Conservation (phyloP, 2,329 filamentous ascomycete genomes). For the Fusarium tjaetaba region DNA sequence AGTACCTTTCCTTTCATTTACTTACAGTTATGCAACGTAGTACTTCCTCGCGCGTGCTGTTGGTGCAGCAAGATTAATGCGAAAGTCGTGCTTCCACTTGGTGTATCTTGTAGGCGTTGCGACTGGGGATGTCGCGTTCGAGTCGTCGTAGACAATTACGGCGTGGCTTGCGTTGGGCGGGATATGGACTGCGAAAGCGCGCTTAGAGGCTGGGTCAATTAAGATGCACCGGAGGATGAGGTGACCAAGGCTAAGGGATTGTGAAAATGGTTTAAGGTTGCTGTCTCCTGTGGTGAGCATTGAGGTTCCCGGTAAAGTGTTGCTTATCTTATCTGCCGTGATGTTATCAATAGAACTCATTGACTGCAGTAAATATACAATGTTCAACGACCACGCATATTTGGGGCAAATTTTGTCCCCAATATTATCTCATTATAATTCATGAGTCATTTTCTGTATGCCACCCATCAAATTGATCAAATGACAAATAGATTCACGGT, state of each 20-base stretch:
- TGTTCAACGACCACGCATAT: rapidly evolving
- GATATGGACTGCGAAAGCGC: not conserved
- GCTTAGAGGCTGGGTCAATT: not conserved
- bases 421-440: rapidly evolving
- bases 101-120: too few species aligned
- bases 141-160: not conserved
- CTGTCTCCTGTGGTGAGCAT: not conserved
- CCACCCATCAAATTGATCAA: not conserved
- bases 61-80: not conserved
- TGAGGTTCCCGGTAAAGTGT: too few species aligned
- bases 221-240: not conserved
- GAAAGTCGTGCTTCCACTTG: not conserved
- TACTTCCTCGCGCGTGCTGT: not conserved
- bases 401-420: rapidly evolving
- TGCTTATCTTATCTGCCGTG: not conserved
- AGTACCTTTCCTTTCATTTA: not conserved
- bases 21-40: not conserved
- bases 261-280: not conserved
- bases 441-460: not conserved
- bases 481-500: too few species aligned
- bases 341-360: not conserved
- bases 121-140: not conserved
- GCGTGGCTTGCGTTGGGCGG: not conserved
- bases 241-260: not conserved
- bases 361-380: not conserved